Base-by-base conservation (phyloP, 805 yeast genomes). In the Hanseniaspora mollemarum region DNA sequence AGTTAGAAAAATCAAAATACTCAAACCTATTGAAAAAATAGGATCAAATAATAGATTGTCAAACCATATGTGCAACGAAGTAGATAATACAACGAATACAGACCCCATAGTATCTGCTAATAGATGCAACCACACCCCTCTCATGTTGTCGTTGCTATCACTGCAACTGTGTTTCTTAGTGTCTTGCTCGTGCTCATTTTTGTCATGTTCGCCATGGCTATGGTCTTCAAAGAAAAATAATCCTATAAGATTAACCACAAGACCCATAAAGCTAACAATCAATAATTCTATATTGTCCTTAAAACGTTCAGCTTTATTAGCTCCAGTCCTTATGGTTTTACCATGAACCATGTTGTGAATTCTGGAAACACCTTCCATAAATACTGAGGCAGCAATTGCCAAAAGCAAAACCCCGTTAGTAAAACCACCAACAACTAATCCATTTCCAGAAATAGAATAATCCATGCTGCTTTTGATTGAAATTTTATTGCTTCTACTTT, bases 81-180 rank as follows among this genome's bases (percentile, higher is more conserved):
- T 90, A 0, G 96, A 87, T 1, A 87, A 65, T n/a, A 92, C 88
- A 16, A 94, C 99, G 6, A 97, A 97, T 0, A 88, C 94, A 0
- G 97, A 90, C 0, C 99, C 99, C 37, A 92, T 69, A 0, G 97
- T 88, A 60, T 92, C 99, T 0, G 99, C 99, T 41, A 92, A 62
- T 28, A 92, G 84, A 59, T 92, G 99, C 41, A 92, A 69, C 60
- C 92, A 92, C 4, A 92, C 86, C 13, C 99, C 99, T 53, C 82
- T 80, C 94, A 90, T 84, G 63, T 90, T 90, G 38, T 76, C 81
- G 57, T 77, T 48, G 3, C 75, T 31, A 9, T 39, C 33, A 2
- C 41, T 35, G 19, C 35, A 40, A 21, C 22, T 38, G n/a, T 29
- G n/a, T 61, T 62, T 43, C 6, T 35, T 15, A 18, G 16, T 35